phyloP scores from a whole-genome alignment of 2,329 filamentous ascomycete species.

The Nigrograna mackinnonii region DNA sequence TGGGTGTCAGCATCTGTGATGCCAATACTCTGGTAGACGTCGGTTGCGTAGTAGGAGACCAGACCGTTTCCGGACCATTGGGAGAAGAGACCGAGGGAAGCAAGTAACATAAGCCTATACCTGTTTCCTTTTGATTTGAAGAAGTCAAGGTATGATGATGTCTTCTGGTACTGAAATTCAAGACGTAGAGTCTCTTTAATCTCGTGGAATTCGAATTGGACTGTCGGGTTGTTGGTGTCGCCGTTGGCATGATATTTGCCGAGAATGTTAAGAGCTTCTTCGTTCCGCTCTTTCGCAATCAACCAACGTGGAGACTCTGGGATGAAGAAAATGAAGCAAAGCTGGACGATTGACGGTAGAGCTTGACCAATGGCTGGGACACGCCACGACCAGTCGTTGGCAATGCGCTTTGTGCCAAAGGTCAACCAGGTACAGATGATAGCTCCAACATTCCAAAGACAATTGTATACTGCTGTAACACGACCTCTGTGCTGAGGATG shows the following conservation, averaged over 20 bases:
- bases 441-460: conserved; percentile 66
- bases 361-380: conserved; percentile 59
- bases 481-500: conserved; percentile 70
- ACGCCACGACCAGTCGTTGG: conserved; percentile 54
- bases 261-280: conserved; percentile 64
- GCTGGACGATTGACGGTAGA: conserved; percentile 57
- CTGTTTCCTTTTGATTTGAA: conserved; percentile 66
- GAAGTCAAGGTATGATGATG: conserved; percentile 63
- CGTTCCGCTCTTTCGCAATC: conserved; percentile 64
- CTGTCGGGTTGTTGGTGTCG: conserved; percentile 60
- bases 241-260: conserved; percentile 68
- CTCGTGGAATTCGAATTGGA: conserved; percentile 69
- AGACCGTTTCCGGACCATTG: conserved; percentile 71
- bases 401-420: conserved; percentile 42
- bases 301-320: conserved; percentile 71
- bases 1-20: conserved; percentile 51
- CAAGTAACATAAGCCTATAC: conserved; percentile 64
- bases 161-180: conserved; percentile 55
- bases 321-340: conserved; percentile 65
- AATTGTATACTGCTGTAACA: conserved; percentile 70
- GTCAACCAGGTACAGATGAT: conserved; percentile 64
- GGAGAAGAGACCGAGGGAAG: conserved; percentile 68
- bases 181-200: conserved; percentile 66
- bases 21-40: conserved; percentile 64
- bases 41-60: conserved; percentile 68